A percentile compares a stretch with the other conserved stretches of the same genome.
Evolutionary conservation across 371 early-diverging fungal genomes (phyloP).

Genomic region (Basidiobolus meristosporus): DNA sequence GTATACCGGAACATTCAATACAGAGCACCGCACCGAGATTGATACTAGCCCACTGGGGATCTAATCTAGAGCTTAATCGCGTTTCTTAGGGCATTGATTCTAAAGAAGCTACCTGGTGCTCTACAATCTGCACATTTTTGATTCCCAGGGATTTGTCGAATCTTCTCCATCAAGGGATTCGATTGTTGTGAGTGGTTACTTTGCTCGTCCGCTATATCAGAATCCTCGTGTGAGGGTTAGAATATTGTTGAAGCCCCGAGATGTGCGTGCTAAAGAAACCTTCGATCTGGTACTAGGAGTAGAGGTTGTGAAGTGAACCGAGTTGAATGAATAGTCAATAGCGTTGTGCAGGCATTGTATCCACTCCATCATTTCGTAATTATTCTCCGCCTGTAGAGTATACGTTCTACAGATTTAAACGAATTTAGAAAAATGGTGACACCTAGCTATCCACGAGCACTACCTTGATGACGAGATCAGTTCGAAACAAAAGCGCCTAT

Average conservation of each 20-base stretch:
- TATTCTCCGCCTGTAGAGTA: conserved; percentile 69
- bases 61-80: conserved; percentile 4
- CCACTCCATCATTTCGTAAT: conserved; percentile 63
- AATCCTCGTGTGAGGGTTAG: not conserved
- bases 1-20: conserved; percentile 92
- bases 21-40: conserved; percentile 87
- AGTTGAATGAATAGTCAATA: conserved; percentile 27
- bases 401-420: conserved; percentile 19
- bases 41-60: conserved; percentile 84
- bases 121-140: conserved; percentile 67
- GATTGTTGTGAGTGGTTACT: conserved; percentile 7
- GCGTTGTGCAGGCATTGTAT: conserved; percentile 45
- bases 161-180: conserved; percentile 7
- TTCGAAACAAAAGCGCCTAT: conserved; percentile 71
- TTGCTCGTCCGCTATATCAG: not conserved
- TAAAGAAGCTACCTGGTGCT: conserved; percentile 8
- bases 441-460: not conserved
- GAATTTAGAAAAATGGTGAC: not conserved
- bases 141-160: conserved; percentile 35
- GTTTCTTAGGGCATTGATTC: not conserved
- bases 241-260: not conserved
- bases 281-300: not conserved
- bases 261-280: not conserved
- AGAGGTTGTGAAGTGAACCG: not conserved
- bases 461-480: conserved; percentile 63